Base-by-base conservation (phyloP, 257 asterid genomes). In the Solanum acaule region DNA sequence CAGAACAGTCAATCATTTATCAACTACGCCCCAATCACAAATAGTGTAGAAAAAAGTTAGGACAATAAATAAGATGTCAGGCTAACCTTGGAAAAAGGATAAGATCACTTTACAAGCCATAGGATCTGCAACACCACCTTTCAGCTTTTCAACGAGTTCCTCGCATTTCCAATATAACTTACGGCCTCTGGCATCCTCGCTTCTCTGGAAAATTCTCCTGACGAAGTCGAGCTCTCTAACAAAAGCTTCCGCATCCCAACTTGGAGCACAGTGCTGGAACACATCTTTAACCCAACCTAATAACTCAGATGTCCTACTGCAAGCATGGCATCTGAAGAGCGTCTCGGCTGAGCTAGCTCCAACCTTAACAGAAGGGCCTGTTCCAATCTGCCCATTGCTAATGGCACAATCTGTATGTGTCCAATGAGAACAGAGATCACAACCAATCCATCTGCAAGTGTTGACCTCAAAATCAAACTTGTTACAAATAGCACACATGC, bases 391-490 rank as follows among this genome's bases (percentile, higher is more conserved):
- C 65, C 95, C 95, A 92, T 93, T 95, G 61, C 94, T 94, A 89
- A 97, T 96, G 84, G 99, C 98, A 92, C 99, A 97, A 88, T 97
- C 99, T 0, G 98, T 97, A 90, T 97, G 99, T 78, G 99, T 97
- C 99, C 99, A 97, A 88, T 97, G 99, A 86, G 98, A 97, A 89
- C 99, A 97, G 37, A 88, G 87, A 92, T 97, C 99, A 84, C 99
- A 97, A 52, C 98, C 99, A 25, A 97, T 90, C 99, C 99, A 97
- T 75, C 98, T 92, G 81, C 99, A 97, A 14, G 98, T 97, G 92
- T 97, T 96, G 56, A 96, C 98, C 93, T 97, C 99, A 88, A 95
- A 97, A 88, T 97, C 98, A 92, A 97, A 97, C 88, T 93, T 97
- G 91, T 91, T 94, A 94, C 99, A 97, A 59, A 96, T 94, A 83